Conservation (phyloP, 495 filamentous ascomycete genomes). For the Penicillium cosmopolitanum region DNA sequence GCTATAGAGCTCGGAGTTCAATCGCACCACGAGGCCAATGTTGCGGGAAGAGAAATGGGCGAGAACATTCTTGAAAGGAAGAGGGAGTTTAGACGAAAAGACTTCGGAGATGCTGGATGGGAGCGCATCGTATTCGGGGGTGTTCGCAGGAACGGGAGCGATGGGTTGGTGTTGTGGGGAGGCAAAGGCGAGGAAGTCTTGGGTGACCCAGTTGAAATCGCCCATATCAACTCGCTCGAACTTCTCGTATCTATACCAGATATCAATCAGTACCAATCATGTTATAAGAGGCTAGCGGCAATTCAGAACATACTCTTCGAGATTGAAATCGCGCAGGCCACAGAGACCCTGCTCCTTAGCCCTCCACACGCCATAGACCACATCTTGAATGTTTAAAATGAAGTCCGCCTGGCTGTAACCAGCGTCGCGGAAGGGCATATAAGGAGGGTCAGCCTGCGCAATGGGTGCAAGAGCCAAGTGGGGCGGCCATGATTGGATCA, state of each 20-base stretch:
- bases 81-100: conserved; percentile 63
- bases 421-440: conserved; percentile 98
- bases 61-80: conserved; percentile 93
- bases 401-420: conserved; percentile 99
- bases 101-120: conserved; percentile 71
- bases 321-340: conserved; percentile 82
- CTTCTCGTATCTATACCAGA: conserved; percentile 71
- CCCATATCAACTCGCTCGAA: conserved; percentile 97
- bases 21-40: conserved; percentile 89
- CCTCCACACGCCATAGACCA: conserved; percentile 98
- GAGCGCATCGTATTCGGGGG: conserved; percentile 70
- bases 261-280: conserved; percentile 36
- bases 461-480: conserved; percentile 96
- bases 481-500: conserved; percentile 97
- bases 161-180: conserved; percentile 85
- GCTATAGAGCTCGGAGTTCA: conserved; percentile 95
- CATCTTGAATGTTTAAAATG: conserved; percentile 89
- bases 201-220: conserved; percentile 99
- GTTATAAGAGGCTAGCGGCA: neutral
- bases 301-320: conserved; percentile 75
- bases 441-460: conserved; percentile 90
- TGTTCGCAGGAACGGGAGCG: conserved; percentile 66
- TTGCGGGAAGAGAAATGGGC: conserved; percentile 83
- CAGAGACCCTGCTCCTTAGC: conserved; percentile 94
- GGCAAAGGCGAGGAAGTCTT: conserved; percentile 92